Evolutionary conservation across 345 rosid genomes (phyloP).

Genomic region (Sapria himalayana): DNA sequence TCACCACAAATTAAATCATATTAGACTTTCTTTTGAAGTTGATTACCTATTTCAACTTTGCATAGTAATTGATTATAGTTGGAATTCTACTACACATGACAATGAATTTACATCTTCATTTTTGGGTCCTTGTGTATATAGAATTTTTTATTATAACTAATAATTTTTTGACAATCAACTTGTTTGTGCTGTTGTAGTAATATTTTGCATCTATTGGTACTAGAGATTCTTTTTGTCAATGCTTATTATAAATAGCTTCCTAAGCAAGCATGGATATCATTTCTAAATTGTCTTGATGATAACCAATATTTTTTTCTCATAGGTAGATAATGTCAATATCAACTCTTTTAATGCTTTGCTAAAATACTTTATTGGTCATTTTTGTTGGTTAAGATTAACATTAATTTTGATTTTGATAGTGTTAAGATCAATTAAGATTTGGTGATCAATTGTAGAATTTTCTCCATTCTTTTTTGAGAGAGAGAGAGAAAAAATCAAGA

Average conservation of each 20-base stretch:
- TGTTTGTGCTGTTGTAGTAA: constrained; percentile 1
- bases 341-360: not conserved
- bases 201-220: not conserved
- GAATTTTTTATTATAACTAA: not conserved
- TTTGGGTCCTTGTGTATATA: not conserved
- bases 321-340: not conserved
- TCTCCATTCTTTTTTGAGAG: too few species aligned
- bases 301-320: not conserved
- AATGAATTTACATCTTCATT: not conserved
- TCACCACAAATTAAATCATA: not conserved
- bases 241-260: not conserved
- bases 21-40: not conserved
- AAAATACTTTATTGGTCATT: not conserved
- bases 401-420: too few species aligned
- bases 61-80: not conserved
- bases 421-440: too few species aligned
- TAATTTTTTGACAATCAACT: not conserved
- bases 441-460: too few species aligned
- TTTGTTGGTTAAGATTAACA: not conserved
- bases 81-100: not conserved
- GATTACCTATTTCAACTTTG: not conserved
- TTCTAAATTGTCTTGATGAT: not conserved
- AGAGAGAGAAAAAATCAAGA: too few species aligned
- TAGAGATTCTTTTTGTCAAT: too few species aligned
- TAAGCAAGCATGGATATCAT: not conserved